Base-by-base conservation (phyloP, 371 early-diverging fungal species). In the Circinella umbellata region DNA sequence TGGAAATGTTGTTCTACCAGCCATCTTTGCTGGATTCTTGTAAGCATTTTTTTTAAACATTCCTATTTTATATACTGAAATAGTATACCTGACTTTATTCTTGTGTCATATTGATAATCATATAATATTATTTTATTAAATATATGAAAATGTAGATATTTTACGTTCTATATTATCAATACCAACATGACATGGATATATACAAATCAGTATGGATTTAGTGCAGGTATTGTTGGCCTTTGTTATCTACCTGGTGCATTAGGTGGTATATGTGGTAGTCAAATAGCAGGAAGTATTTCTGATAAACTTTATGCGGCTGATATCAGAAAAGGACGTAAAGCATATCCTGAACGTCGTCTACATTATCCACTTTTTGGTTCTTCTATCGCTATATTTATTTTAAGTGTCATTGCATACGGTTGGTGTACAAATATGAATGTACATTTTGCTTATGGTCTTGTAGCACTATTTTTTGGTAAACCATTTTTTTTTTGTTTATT, bases 391-490 rank as follows among this genome's bases (percentile, higher is more conserved):
- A 20, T 83, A 7, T 72, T 77, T 15, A 6, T 71, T 3, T 6
- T 63, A 13, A 53, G 73, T 13, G 74, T 74, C n/a, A 49, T 73
- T 27, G 78, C 69, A 8, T 83, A 78, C 67, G 84, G 84, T 0
- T 83, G 84, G 84, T 78, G 79, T 61, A 17, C 80, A 10, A 62
- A 78, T 54, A 65, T 74, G 47, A 69, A 83, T 42, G 75, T 81
- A 5, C 80, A 79, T 71, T 80, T 71, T 65, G 84, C 76, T 8
- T 73, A 71, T 57, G 78, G 80, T 9, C 74, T 83, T 39, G 78
- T 78, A 7, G 70, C 72, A 36, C 80, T 77, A 47, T 75, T 81
- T 48, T 66, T 80, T 34, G 39, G 84, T 79, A 79, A 6, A 18
- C 27, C 27, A 27, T 27, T 27, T 27, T 27, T 27, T 1, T 27